Base-by-base conservation (phyloP, 768 basidiomycete genomes). In the Cyathus striatus region DNA sequence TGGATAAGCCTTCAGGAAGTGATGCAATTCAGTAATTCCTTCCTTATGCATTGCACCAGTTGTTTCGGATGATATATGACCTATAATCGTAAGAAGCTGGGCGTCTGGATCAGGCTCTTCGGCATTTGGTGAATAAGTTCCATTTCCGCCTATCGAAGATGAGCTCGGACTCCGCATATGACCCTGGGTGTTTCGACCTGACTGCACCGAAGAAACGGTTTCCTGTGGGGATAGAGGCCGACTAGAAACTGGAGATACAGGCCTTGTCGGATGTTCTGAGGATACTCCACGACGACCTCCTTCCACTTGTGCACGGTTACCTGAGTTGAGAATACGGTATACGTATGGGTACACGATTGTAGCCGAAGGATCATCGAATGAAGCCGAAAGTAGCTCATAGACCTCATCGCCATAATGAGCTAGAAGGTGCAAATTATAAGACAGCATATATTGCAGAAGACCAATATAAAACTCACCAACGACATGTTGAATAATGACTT, bases 281-380 rank as follows among this genome's bases (percentile, higher is more conserved):
- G 51, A 44, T 10, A 48, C 49, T 4, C 54, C 63, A 45, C 64
- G 65, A 45, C 70, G 58, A 48, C 56, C 59, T 22, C 49, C 53
- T 24, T 62, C 54, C 16, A 58, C 63, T 20, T 75, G 72, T 16
- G 71, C 57, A 32, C 69, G 65, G 30, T 76, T 62, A 40, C 65
- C 73, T 2, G 89, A 80, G 55, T 93, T 93, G 21, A 94, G 70
- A 44, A 94, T 92, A 24, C 91, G 81, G 60, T 90, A 92, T 33
- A 96, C 91, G 53, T 95, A 96, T 23, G 91, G 90, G 59, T 95
- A 95, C 16, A 95, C 92, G 49, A 94, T 94, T 6, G 90, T 92
- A n/a, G 89, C 90, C 5, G 92, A 94, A n/a, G 92, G 88, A 58
- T 93, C 90, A 51, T 95, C 94, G 54, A 98, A 96, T 7, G 93